Percentiles rank a stretch among this genome's conserved stretches.
These are phyloP conservation scores for Puccinia coronata DNA, from an alignment of 1,284 basidiomycete genomes.

Conservation along the genomic window DNA sequence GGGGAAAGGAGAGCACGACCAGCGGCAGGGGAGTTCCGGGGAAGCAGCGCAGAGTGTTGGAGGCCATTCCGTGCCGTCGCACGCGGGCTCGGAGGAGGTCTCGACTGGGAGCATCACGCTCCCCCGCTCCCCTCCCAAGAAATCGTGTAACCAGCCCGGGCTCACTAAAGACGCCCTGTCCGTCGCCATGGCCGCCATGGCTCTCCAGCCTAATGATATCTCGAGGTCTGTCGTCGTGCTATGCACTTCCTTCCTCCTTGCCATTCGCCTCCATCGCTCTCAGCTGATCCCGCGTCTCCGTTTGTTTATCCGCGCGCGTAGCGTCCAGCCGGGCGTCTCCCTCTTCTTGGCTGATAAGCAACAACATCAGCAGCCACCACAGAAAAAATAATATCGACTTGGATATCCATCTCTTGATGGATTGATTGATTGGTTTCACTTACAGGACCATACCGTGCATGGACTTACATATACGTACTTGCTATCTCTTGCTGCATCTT, in stretches of 20 bases:
- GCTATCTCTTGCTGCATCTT: background rate
- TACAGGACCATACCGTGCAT: background rate
- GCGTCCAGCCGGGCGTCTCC: conserved; percentile 45
- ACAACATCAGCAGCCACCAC: background rate
- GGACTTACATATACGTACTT: no score
- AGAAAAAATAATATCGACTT: background rate
- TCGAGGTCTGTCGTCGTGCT: conserved; percentile 8
- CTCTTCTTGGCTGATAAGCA: conserved; percentile 36
- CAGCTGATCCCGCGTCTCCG: background rate
- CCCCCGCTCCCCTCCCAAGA: background rate
- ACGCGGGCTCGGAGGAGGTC: background rate
- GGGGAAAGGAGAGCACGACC: background rate
- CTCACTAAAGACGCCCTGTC: conserved; percentile 15
- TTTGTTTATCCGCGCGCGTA: background rate
- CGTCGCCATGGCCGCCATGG: conserved; percentile 39
- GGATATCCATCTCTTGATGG: background rate
- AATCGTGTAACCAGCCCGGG: background rate
- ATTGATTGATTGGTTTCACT: background rate
- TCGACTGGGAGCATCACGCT: background rate
- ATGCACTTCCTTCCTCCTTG: background rate
- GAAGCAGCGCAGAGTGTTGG: background rate
- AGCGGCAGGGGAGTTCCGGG: background rate
- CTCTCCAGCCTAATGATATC: conserved; percentile 29
- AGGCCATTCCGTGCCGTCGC: background rate
- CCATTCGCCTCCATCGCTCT: background rate